Conservation (phyloP, 208 protist species). For the Phytomonas sp. region DNA sequence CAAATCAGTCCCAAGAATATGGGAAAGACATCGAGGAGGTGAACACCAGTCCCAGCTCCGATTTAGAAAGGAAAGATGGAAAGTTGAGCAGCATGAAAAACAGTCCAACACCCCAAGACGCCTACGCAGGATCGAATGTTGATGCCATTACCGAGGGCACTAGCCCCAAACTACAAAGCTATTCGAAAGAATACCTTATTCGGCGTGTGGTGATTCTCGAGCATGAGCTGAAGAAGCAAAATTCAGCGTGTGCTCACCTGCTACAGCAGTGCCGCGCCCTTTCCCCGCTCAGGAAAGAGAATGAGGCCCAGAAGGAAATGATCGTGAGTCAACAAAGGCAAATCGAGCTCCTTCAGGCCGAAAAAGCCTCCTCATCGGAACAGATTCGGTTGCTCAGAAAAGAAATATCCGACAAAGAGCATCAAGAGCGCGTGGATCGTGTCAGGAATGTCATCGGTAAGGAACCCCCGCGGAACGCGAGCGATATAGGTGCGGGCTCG, state of each 20-base stretch:
- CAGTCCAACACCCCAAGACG: not conserved
- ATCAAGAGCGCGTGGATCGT: slow-evolving; percentile 23
- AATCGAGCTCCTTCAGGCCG: slow-evolving; percentile 24
- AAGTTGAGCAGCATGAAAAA: not conserved
- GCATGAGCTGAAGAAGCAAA: slow-evolving; percentile 51
- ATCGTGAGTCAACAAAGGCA: slow-evolving; percentile 31
- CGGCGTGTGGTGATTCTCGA: slow-evolving; percentile 44
- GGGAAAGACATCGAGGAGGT: no score
- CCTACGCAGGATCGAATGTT: not conserved
- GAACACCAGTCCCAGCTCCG: no score
- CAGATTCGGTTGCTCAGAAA: slow-evolving; percentile 28
- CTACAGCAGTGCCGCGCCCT: slow-evolving; percentile 38
- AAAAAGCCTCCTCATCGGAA: slow-evolving; percentile 38
- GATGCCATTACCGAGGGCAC: not conserved
- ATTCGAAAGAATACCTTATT: slow-evolving; percentile 50
- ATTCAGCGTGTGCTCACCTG: slow-evolving; percentile 43
- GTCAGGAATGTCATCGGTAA: slow-evolving; percentile 15
- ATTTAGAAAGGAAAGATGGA: no score
- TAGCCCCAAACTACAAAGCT: slow-evolving; percentile 15
- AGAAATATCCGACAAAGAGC: slow-evolving; percentile 30
- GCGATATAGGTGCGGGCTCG: no score
- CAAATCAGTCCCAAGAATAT: no score
- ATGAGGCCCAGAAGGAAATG: slow-evolving; percentile 49
- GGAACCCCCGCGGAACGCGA: no score
- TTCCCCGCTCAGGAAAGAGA: slow-evolving; percentile 31